These are phyloP conservation scores for Cercospora zeina DNA, from an alignment of 2,329 filamentous ascomycete species.

Conservation along the genomic window DNA sequence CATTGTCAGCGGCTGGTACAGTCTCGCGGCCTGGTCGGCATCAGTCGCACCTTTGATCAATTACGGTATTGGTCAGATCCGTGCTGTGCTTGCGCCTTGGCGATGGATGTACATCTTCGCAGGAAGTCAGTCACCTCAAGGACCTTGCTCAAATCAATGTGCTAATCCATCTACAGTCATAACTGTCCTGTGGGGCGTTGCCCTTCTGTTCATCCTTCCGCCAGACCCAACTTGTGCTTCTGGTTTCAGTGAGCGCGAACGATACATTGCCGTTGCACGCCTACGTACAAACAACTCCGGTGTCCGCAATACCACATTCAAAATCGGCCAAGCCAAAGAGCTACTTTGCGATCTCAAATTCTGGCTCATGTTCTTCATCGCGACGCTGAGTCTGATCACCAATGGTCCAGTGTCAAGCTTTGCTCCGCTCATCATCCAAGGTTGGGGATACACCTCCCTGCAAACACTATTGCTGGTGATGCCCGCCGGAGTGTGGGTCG, in stretches of 20 bases:
- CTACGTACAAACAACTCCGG: constrained; percentile 37
- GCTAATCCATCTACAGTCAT: constrained; percentile 27
- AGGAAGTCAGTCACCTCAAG: neutral
- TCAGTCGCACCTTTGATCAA: constrained; percentile 52
- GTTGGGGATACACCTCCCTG: constrained; percentile 49
- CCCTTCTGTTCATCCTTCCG: constrained; percentile 46
- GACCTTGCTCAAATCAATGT: neutral
- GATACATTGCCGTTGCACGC: constrained; percentile 36
- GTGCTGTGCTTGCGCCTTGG: constrained; percentile 45
- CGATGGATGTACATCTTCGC: constrained; percentile 26
- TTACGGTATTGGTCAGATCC: constrained; percentile 52
- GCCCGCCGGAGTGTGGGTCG: constrained; percentile 44
- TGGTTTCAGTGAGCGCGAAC: constrained; percentile 43
- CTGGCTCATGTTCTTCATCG: constrained; percentile 46
- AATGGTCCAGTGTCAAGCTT: constrained; percentile 52
- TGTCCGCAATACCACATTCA: constrained; percentile 48
- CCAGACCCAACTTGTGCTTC: constrained; percentile 47
- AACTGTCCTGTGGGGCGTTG: constrained; percentile 46
- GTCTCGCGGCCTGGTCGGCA: constrained; percentile 48
- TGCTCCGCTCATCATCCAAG: constrained; percentile 49
- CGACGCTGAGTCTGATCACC: constrained; percentile 47
- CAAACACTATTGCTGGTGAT: constrained; percentile 49
- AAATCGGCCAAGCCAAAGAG: constrained; percentile 47
- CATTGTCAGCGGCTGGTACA: constrained; percentile 33
- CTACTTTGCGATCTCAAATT: constrained; percentile 40